Base-by-base conservation (phyloP, 2,329 filamentous ascomycete species). In the Didymella lethalis region DNA sequence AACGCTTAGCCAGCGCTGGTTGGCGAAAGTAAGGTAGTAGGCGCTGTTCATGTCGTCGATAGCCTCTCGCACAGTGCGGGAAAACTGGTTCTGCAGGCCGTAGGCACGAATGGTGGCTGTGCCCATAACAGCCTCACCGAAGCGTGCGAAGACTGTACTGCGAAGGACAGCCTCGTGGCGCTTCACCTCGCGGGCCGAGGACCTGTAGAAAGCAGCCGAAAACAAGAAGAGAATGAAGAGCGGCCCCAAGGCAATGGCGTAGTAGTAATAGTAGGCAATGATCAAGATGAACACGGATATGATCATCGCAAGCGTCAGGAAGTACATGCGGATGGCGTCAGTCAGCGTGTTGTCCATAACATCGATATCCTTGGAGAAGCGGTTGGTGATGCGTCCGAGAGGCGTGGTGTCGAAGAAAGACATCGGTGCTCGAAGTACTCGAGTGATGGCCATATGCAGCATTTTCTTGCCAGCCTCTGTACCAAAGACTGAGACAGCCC, bases 321-420 rank as follows among this genome's bases (percentile, higher is more conserved):
- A 89, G 80, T 94, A 97, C 88, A 97, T 96, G 64, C 94, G 88
- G 78, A 97, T 92, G 3, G 92, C 90, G 69, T 97, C 94, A 0
- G 90, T 90, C 43, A 97, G 80, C 57, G 88, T 92, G 76, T 97
- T 97, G 79, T 98, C 95, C 92, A 98, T 96, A 56, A 95, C 92
- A 71, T 97, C 92, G 40, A 98, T 91, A 71, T 99, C 95, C 67
- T 94, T 90, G 31, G 92, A 96, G 79, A 98, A 98, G 16, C 95
- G 91, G 76, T 98, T 98, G 23, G 93, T 97, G 75, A 98, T 97
- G 36, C 94, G 90, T 20, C 95, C 95, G 1, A 98, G 84, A 0
- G 95, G 95, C 0, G 95, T 98, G 0, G 95, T 98, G 70, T 99
- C 95, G 79, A 98, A 98, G 80, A 98, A 98, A 4, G 91, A 90